Evolutionary conservation across 176 grass and related monocot genomes (phyloP).

Genomic region (Lolium multiflorum): DNA sequence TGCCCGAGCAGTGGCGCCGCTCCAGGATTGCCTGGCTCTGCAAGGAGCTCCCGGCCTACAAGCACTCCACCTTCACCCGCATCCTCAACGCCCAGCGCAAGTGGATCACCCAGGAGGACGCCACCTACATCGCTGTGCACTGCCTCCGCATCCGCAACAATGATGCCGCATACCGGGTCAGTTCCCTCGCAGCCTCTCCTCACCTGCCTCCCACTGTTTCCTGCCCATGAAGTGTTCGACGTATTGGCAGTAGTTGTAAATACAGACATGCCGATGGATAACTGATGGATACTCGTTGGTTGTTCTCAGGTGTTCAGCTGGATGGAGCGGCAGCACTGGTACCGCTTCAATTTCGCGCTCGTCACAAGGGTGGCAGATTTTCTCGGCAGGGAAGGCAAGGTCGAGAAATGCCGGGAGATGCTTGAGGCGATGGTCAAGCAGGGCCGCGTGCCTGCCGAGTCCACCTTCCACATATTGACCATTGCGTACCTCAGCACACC

Average conservation of each 20-base stretch:
- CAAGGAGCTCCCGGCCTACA: constrained; percentile 98
- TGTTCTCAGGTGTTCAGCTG: constrained; percentile 89
- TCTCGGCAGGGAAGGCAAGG: constrained; percentile 87
- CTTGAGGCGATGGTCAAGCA: constrained; percentile 78
- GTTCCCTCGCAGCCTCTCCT: constrained; percentile 3
- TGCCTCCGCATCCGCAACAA: constrained; percentile 93
- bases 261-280: constrained; percentile 25
- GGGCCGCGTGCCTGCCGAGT: constrained; percentile 82
- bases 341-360: constrained; percentile 83
- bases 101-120: constrained; percentile 90
- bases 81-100: constrained; percentile 98
- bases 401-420: constrained; percentile 79
- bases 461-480: constrained; percentile 89
- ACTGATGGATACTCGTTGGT: constrained; percentile 31
- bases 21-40: constrained; percentile 97
- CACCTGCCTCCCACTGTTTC: not conserved
- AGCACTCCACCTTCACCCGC: constrained; percentile 84
- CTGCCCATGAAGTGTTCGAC: constrained; percentile 34
- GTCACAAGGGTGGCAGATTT: constrained; percentile 79
- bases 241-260: constrained; percentile 27
- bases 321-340: constrained; percentile 94
- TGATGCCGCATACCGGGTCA: constrained; percentile 83
- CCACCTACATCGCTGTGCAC: constrained; percentile 84
- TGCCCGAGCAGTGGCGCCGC: constrained; percentile 95
- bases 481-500: constrained; percentile 80